Conservation (phyloP, 495 filamentous ascomycete species). For the Aspergillus olivimuriae region DNA sequence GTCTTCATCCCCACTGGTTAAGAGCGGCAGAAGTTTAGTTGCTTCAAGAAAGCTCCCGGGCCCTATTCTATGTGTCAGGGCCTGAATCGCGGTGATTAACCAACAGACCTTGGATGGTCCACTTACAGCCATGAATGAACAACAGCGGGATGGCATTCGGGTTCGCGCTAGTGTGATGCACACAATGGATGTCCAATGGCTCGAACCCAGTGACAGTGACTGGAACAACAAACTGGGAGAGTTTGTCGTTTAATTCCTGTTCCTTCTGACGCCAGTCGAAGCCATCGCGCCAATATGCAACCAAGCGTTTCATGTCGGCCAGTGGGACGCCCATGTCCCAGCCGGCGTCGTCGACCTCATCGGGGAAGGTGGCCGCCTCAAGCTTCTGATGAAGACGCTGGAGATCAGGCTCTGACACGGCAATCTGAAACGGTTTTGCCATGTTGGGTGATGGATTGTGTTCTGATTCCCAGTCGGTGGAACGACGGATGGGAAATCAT, state of each 20-base stretch:
- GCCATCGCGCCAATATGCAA: slow-evolving; percentile 35
- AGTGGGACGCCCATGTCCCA: slow-evolving; percentile 47
- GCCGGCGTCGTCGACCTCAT: slow-evolving; percentile 36
- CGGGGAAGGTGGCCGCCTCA: slow-evolving; percentile 34
- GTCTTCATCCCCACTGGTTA: slow-evolving; percentile 37
- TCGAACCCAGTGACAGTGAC: slow-evolving; percentile 32
- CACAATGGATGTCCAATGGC: slow-evolving; percentile 37
- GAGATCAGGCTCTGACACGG: slow-evolving; percentile 34
- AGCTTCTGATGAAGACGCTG: slow-evolving; percentile 37
- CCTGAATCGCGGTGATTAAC: not conserved
- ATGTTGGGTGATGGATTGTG: not conserved
- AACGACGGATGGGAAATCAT: slow-evolving; percentile 10
- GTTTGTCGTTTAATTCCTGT: slow-evolving; percentile 30
- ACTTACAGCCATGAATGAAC: slow-evolving; percentile 54
- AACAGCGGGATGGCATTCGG: slow-evolving; percentile 51
- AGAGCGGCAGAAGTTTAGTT: slow-evolving; percentile 52
- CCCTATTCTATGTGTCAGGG: slow-evolving; percentile 29
- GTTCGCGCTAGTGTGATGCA: slow-evolving; percentile 49
- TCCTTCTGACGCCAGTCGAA: slow-evolving; percentile 46
- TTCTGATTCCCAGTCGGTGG: not conserved
- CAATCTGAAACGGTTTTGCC: slow-evolving; percentile 34
- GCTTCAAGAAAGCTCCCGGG: slow-evolving; percentile 67
- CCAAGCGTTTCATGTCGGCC: slow-evolving; percentile 39
- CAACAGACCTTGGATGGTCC: not conserved
- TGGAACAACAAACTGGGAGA: slow-evolving; percentile 32